Conservation (phyloP, 495 filamentous ascomycete genomes). For the Penicillium alfredii region DNA sequence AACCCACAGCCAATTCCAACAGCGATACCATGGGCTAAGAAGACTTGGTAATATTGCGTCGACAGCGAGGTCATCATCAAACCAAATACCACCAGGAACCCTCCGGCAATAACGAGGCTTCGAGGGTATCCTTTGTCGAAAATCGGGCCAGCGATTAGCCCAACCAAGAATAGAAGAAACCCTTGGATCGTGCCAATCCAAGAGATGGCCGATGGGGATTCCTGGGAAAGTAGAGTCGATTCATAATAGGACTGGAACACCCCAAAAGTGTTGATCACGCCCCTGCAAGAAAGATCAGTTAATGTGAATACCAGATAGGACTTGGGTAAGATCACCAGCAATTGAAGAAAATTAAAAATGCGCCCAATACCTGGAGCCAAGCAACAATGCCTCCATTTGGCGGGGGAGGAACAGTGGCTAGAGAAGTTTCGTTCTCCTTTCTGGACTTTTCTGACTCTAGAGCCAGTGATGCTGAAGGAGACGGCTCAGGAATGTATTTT, state of each 20-base stretch:
- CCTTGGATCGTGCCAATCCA: slow-evolving; percentile 47
- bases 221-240: slow-evolving; percentile 20
- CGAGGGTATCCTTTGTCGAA: slow-evolving; percentile 41
- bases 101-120: slow-evolving; percentile 22
- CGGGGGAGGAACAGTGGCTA: no score
- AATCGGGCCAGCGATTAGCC: slow-evolving; percentile 37
- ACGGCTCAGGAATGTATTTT: no score
- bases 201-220: slow-evolving; percentile 30
- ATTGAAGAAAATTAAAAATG: slow-evolving; percentile 24
- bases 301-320: not conserved
- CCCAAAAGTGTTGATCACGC: slow-evolving; percentile 42
- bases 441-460: no score
- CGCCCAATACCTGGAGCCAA: slow-evolving; percentile 16
- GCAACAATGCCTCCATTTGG: slow-evolving; percentile 6
- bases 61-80: slow-evolving; percentile 45
- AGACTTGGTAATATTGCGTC: slow-evolving; percentile 32
- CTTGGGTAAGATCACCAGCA: slow-evolving; percentile 20
- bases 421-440: no score
- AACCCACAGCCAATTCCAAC: slow-evolving; percentile 37
- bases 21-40: slow-evolving; percentile 37
- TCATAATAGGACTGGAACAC: slow-evolving; percentile 45
- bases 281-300: slow-evolving; percentile 18
- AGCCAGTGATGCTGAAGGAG: no score
- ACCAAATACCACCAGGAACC: slow-evolving; percentile 38
- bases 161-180: slow-evolving; percentile 35